Evolutionary conservation across 345 rosid genomes (phyloP), one percentile per base, ranked within the genome.

Genomic region (Euphorbia peplus): DNA sequence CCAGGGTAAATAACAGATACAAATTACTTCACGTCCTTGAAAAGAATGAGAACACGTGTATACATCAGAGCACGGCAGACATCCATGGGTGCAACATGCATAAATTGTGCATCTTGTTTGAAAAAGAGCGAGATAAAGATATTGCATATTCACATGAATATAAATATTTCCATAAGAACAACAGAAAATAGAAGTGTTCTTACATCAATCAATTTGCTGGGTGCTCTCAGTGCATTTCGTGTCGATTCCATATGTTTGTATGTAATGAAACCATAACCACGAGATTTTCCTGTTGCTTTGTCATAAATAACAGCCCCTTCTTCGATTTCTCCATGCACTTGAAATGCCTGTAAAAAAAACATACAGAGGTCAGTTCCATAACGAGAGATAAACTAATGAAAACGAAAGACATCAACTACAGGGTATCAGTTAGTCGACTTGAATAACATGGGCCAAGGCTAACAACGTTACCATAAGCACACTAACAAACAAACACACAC

Each of bases 191-290:
- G 22, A 32, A 66, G 10, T 21, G 56, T 55, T 64, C 87, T 79
- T 72, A 83, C 92, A 71, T 88, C 90, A 74, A 88, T 84, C 67
- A 85, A 69, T 70, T 86, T 88, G 78, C 90, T 79, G 14, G 88
- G 87, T 25, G 90, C 88, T 65, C 63, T 73, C 60, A 88, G 80
- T 14, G 90, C 90, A 73, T 18, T 79, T 28, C 80, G 81, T 50
- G 93, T 82, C 35, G 90, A 86, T 72, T 88, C 89, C 81, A 84
- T 86, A 70, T 86, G 80, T 73, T 83, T 88, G 78, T 55, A 88
- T 19, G 93, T 88, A 53, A 86, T 83, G 79, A 88, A 88, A 67
- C 93, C 93, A 70, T 88, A 88, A 56, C 93, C 93, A 60, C 90
- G 89, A 22, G 93, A 88, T 71, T 84, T 88, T 72, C 88, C 90